Evolutionary conservation across 2,329 filamentous ascomycete genomes (phyloP).

Genomic region (Zymoseptoria crescenta): DNA sequence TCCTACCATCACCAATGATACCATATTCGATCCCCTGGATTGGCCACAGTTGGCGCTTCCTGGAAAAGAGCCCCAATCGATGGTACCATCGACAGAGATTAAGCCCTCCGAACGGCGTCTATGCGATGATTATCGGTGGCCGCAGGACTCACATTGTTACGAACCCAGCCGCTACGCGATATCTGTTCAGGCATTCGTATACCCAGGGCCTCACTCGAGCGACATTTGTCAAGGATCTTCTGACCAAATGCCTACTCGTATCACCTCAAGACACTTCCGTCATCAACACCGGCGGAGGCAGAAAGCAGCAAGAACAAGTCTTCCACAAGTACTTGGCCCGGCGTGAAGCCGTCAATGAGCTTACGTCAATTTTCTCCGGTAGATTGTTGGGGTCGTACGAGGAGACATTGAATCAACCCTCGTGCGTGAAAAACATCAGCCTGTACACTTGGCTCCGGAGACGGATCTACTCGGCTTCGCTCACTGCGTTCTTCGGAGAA

Average conservation of each 20-base stretch:
- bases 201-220: neutral
- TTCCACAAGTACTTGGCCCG: neutral
- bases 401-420: neutral
- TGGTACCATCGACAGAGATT: neutral
- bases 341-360: neutral
- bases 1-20: neutral
- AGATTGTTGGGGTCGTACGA: neutral
- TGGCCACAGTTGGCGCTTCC: neutral
- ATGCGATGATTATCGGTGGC: neutral
- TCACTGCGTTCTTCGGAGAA: neutral
- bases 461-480: neutral
- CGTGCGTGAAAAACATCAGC: neutral
- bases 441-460: neutral
- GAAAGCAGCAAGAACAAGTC: neutral
- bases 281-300: neutral
- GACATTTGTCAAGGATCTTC: neutral
- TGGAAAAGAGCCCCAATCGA: neutral
- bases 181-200: neutral
- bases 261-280: neutral
- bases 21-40: neutral
- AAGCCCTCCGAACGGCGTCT: neutral
- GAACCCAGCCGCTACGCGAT: neutral
- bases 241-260: neutral
- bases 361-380: neutral
- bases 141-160: neutral